phyloP scores from a whole-genome alignment of 257 asterid genomes.

The Solanum chiquidenum region DNA sequence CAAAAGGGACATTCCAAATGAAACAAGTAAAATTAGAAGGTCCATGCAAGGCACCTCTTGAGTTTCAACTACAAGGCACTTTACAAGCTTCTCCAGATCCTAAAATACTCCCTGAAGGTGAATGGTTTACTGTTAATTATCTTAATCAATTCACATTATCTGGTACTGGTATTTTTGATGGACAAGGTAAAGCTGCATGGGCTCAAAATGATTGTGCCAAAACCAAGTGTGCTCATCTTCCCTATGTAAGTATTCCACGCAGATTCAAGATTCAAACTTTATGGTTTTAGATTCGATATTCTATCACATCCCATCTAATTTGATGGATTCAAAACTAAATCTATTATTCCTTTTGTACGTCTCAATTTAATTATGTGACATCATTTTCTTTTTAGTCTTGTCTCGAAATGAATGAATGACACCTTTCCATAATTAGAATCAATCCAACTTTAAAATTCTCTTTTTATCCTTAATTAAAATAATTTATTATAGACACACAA shows the following conservation, averaged over 20 bases:
- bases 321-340: too few relatives aligned
- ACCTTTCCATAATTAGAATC: too few relatives aligned
- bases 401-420: too few relatives aligned
- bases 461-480: too few relatives aligned
- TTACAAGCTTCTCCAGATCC: slow-evolving; percentile 17
- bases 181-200: slow-evolving; percentile 27
- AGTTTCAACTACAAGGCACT: slow-evolving; percentile 5
- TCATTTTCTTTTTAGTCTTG: too few relatives aligned
- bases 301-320: too few relatives aligned
- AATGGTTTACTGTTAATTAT: slow-evolving; percentile 10
- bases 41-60: slow-evolving; percentile 21
- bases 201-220: slow-evolving; percentile 8
- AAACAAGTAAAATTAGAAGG: slow-evolving; percentile 14
- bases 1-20: slow-evolving; percentile 10
- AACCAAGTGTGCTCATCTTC: slow-evolving; percentile 7
- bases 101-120: background rate
- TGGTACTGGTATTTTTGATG: slow-evolving; percentile 22
- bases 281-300: too few relatives aligned
- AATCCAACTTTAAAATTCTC: too few relatives aligned
- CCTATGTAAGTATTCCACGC: slow-evolving; percentile 4
- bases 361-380: too few relatives aligned
- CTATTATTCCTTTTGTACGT: too few relatives aligned
- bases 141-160: slow-evolving; percentile 12
- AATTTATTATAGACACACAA: too few relatives aligned
- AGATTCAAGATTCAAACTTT: too few relatives aligned